A percentile compares a stretch with the other conserved stretches of the same genome.
phyloP scores from a whole-genome alignment of 2,329 filamentous ascomycete species.

The Biscogniauxia mediterranea region DNA sequence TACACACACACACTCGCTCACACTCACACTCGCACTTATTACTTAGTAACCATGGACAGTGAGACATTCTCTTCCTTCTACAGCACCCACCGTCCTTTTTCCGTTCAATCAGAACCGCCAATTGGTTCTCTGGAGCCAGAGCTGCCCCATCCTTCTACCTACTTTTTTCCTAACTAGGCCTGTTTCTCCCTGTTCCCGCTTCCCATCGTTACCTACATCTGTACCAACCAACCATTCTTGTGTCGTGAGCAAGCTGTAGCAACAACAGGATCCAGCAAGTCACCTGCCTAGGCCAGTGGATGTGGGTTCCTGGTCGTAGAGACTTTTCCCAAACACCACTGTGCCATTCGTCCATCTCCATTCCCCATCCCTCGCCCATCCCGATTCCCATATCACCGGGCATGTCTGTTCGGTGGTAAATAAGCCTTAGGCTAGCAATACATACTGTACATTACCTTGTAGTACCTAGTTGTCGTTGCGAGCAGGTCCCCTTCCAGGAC shows the following conservation, averaged over 20 bases:
- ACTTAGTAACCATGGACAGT: background rate
- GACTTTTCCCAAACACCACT: background rate
- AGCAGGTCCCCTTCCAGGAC: constrained; percentile 2
- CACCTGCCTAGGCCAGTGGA: constrained; percentile 17
- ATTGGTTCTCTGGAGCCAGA: background rate
- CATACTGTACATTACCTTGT: constrained; percentile 1
- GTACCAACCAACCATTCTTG: constrained; percentile 1
- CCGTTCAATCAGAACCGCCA: constrained; percentile 1
- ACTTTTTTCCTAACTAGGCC: background rate
- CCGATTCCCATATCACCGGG: constrained; percentile 19
- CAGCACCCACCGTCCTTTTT: constrained; percentile 9
- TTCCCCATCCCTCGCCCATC: too few species aligned
- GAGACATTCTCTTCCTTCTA: constrained; percentile 8
- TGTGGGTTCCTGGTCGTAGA: background rate
- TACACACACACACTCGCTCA: background rate
- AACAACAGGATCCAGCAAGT: constrained; percentile 13
- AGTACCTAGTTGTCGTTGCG: constrained; percentile 5
- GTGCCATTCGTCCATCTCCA: background rate
- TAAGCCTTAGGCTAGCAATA: background rate
- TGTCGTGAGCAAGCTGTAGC: background rate
- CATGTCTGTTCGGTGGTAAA: constrained; percentile 4
- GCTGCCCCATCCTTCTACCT: background rate
- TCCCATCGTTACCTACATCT: constrained; percentile 4
- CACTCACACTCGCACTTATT: too few species aligned
- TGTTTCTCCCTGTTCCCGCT: background rate